Base-by-base conservation (phyloP, 345 rosid species). In the Lepidium didymum region DNA sequence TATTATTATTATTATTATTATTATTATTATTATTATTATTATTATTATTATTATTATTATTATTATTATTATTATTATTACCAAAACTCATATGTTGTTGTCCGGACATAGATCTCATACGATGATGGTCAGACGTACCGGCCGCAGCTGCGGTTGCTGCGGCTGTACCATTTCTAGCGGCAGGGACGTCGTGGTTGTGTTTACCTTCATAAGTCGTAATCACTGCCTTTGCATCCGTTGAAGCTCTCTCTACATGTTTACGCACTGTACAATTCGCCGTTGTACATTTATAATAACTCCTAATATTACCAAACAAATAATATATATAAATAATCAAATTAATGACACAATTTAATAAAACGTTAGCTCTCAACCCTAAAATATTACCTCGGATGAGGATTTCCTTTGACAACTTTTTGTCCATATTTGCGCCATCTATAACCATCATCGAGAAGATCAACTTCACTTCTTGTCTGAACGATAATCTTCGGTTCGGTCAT, bases 321-420 rank as follows among this genome's bases (percentile, higher is more conserved):
- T 11, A 9, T 16, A 36, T 7, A 29, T 29, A 6, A 27, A 11
- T 61, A 23, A 33, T 60, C 19, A 51, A 45, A 14, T 25, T 35
- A 14, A 27, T n/a, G 19, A 27, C 21, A 14, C 35, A 13, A 8
- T 35, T 7, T 35, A 3, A 4, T 6, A 27, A 55, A 49, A 49
- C 10, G 50, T 60, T 46, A 36, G 46, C 33, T 3, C 44, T 8
- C 23, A 41, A 45, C 9, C 46, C 15, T 56, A 62, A 62, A 14
- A 56, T 52, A 19, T 53, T 37, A 91, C 99, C 97, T 91, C 10
- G 97, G 99, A 83, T 94, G 87, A 16, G 92, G 88, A 70, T 87
- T 94, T 74, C 99, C 99, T 78, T 94, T 94, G 75, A 94, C 99
- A 74, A 94, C 90, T 81, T 94, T 91, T 87, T 94, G 99, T 74